Evolutionary conservation across 1,139 yeast species (phyloP).

Genomic region (Yamadazyma diospyri): DNA sequence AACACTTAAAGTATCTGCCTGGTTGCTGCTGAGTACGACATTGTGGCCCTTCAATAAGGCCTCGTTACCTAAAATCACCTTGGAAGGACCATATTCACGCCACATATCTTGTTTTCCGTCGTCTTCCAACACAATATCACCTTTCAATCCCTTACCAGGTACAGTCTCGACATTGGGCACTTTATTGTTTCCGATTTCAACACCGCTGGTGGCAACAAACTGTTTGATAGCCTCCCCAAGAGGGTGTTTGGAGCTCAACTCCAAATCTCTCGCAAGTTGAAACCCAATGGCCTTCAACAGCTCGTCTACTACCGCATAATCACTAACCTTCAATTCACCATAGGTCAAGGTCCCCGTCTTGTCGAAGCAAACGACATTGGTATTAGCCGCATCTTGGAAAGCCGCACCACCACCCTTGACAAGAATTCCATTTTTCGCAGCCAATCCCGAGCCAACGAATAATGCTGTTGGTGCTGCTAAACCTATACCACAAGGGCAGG

Average conservation of each 20-base stretch:
- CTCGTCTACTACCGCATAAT: conserved; percentile 25
- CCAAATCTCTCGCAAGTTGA: conserved; percentile 59
- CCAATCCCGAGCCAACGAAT: conserved; percentile 46
- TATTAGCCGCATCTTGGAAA: conserved; percentile 68
- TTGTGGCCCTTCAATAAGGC: conserved; percentile 45
- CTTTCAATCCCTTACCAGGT: conserved; percentile 58
- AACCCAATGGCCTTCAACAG: conserved; percentile 23
- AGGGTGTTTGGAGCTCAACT: conserved; percentile 67
- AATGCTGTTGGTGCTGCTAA: conserved; percentile 49
- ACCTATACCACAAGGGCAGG: conserved; percentile 49
- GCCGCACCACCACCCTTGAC: conserved; percentile 84
- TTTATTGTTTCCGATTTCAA: conserved; percentile 25
- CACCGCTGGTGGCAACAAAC: conserved; percentile 26
- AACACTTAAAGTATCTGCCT: conserved; percentile 26
- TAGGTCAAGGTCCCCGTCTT: conserved; percentile 79
- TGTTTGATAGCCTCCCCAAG: conserved; percentile 55
- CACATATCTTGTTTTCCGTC: conserved; percentile 20
- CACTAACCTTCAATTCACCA: conserved; percentile 57
- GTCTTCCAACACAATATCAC: conserved; percentile 29
- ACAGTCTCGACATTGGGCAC: conserved; percentile 50
- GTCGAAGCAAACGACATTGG: conserved; percentile 69
- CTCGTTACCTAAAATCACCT: conserved; percentile 67
- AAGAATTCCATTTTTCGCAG: conserved; percentile 60
- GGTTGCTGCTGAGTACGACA: conserved; percentile 22
- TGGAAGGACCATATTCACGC: conserved; percentile 27